These are phyloP conservation scores for Krasilnikovozyma curviuscula DNA, from an alignment of 768 basidiomycete genomes.

Conservation along the genomic window DNA sequence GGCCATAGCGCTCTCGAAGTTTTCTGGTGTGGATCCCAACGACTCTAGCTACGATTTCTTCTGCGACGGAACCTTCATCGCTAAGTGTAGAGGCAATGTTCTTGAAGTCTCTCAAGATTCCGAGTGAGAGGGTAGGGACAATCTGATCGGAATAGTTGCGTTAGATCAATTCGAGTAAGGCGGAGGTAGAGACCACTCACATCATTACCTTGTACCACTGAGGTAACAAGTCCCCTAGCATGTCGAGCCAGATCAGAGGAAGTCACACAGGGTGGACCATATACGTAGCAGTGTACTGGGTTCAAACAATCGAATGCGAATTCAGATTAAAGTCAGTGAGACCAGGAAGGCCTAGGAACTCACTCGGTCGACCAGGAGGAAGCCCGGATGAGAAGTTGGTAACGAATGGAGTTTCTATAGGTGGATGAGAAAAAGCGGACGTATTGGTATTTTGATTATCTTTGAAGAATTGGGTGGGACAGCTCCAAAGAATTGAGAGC, in stretches of 20 bases:
- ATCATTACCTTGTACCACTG: conserved; percentile 24
- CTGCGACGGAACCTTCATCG: conserved; percentile 25
- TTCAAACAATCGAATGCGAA: too few species aligned
- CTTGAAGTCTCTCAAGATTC: conserved; percentile 24
- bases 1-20: conserved; percentile 10
- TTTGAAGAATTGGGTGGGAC: conserved; percentile 15
- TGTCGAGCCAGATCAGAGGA: conserved; percentile 25
- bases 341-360: background rate
- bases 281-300: conserved; percentile 25
- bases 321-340: background rate
- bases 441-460: conserved; percentile 4
- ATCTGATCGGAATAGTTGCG: conserved; percentile 10
- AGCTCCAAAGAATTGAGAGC: conserved; percentile 22
- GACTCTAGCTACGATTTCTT: conserved; percentile 26
- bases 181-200: conserved; percentile 21
- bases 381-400: conserved; percentile 23
- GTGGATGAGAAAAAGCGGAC: conserved; percentile 12
- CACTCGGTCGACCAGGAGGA: conserved; percentile 24
- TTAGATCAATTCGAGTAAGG: conserved; percentile 14
- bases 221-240: conserved; percentile 24
- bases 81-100: conserved; percentile 25
- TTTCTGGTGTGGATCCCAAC: conserved; percentile 22
- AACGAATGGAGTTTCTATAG: conserved; percentile 24
- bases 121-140: conserved; percentile 9
- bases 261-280: conserved; percentile 22